Conservation (phyloP, 2,329 filamentous ascomycete genomes). For the Ceratocystiopsis sp. region DNA sequence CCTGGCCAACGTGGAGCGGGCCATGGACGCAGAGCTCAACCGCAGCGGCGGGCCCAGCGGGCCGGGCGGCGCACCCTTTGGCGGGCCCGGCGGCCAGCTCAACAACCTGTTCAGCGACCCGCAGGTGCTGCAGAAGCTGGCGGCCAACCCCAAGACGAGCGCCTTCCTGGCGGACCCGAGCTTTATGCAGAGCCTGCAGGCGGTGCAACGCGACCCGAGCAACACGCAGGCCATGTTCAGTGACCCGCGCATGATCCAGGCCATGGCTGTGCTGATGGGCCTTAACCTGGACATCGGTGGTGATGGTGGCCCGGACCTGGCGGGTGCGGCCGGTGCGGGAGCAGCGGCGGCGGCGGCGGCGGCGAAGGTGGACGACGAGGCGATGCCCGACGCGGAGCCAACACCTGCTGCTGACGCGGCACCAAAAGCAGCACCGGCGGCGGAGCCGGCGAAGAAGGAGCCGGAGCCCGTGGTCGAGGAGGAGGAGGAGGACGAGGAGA, state of each 20-base stretch:
- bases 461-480: slow-evolving; percentile 37
- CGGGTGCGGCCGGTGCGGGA: slow-evolving; percentile 6
- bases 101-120: slow-evolving; percentile 91
- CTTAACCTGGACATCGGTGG: slow-evolving; percentile 65
- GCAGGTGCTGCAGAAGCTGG: slow-evolving; percentile 75
- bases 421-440: slow-evolving; percentile 13
- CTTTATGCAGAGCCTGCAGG: slow-evolving; percentile 83
- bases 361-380: slow-evolving; percentile 41
- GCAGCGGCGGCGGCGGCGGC: slow-evolving; percentile 15
- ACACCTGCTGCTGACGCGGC: too few relatives aligned
- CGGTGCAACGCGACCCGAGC: slow-evolving; percentile 64
- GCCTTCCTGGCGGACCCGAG: slow-evolving; percentile 59
- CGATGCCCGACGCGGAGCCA: slow-evolving; percentile 59
- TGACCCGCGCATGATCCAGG: slow-evolving; percentile 83
- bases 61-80: slow-evolving; percentile 44
- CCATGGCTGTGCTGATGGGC: slow-evolving; percentile 83
- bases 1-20: slow-evolving; percentile 67
- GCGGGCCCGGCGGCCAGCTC: slow-evolving; percentile 23
- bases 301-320: slow-evolving; percentile 7
- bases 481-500: slow-evolving; percentile 63
- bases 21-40: slow-evolving; percentile 54
- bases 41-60: slow-evolving; percentile 1
- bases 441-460: slow-evolving; percentile 26
- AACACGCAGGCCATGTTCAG: slow-evolving; percentile 64
- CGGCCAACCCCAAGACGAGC: slow-evolving; percentile 85